Percentiles rank a stretch among this genome's conserved stretches.
Evolutionary conservation across 148 eudicot species (phyloP).

Genomic region (Arbutus unedo): DNA sequence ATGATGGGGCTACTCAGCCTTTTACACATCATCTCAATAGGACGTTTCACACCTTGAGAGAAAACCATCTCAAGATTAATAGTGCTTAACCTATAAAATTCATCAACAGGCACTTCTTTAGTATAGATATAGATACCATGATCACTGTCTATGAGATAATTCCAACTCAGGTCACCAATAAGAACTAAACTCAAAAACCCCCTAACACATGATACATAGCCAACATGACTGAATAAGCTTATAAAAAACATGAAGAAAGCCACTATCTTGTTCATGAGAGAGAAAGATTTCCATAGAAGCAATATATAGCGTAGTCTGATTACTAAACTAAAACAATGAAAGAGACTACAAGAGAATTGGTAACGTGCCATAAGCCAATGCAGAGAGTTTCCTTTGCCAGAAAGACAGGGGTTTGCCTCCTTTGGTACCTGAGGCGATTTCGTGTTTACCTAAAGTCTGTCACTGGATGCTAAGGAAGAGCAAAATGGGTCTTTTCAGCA

Average conservation of each 20-base stretch:
- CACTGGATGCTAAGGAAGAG: too few species aligned
- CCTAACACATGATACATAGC: background rate
- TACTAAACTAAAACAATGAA: background rate
- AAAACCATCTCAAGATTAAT: slow-evolving; percentile 35
- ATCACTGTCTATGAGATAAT: background rate
- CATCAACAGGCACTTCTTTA: background rate
- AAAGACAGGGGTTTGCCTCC: too few species aligned
- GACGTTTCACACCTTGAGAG: slow-evolving; percentile 43
- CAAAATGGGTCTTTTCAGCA: too few species aligned
- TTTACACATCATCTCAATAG: slow-evolving; percentile 42
- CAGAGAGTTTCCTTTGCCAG: too few species aligned
- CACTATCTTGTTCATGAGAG: background rate
- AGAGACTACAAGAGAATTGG: too few species aligned
- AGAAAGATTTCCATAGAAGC: background rate
- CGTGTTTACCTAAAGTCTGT: too few species aligned
- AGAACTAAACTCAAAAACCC: background rate
- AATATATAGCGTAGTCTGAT: too few species aligned
- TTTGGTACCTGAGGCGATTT: too few species aligned
- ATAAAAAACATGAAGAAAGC: background rate
- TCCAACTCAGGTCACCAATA: background rate
- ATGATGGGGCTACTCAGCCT: slow-evolving; percentile 30
- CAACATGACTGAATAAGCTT: slow-evolving; percentile 8
- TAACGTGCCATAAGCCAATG: too few species aligned
- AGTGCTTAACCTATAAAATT: slow-evolving; percentile 8
- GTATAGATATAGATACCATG: background rate